Percentiles rank a stretch among this genome's conserved stretches.
phyloP scores from a whole-genome alignment of 352 stramenopile species.

The Pythium aristosporum region DNA sequence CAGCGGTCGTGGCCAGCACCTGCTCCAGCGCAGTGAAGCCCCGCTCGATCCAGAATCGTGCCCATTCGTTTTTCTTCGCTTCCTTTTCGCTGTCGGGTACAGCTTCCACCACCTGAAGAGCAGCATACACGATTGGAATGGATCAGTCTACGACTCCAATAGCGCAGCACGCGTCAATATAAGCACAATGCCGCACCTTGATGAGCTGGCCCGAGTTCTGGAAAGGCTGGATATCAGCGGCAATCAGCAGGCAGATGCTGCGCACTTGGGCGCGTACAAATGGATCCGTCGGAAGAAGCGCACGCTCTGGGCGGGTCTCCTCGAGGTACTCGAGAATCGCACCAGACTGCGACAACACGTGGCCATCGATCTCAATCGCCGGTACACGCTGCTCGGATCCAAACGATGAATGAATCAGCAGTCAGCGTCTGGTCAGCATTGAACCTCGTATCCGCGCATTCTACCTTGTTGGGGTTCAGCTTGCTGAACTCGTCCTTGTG shows the following conservation, averaged over 20 bases:
- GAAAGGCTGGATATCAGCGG: constrained; percentile 89
- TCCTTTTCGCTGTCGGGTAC: constrained; percentile 53
- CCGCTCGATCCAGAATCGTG: constrained; percentile 69
- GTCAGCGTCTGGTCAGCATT: not conserved
- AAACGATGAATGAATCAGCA: not conserved
- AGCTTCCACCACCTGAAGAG: constrained; percentile 19
- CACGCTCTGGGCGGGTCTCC: constrained; percentile 62
- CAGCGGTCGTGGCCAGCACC: constrained; percentile 50
- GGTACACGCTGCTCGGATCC: constrained; percentile 54
- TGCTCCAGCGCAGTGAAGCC: constrained; percentile 84
- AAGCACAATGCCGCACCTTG: no score
- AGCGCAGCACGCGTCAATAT: no score
- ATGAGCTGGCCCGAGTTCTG: constrained; percentile 57
- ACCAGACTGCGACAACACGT: constrained; percentile 75
- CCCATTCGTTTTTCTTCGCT: constrained; percentile 53
- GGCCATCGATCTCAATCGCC: constrained; percentile 75
- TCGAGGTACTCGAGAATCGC: constrained; percentile 95
- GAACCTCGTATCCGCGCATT: not conserved
- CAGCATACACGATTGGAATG: not conserved
- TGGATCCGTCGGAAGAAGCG: constrained; percentile 72
- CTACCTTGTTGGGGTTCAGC: constrained; percentile 68
- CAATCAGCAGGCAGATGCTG: constrained; percentile 90
- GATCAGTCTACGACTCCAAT: no score
- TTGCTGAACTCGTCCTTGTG: constrained; percentile 52
- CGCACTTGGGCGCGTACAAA: constrained; percentile 71